Percentiles rank a stretch among this genome's conserved stretches.
These are phyloP conservation scores for Ceratobasidium papillatum DNA, from an alignment of 1,284 basidiomycete genomes.

Conservation along the genomic window DNA sequence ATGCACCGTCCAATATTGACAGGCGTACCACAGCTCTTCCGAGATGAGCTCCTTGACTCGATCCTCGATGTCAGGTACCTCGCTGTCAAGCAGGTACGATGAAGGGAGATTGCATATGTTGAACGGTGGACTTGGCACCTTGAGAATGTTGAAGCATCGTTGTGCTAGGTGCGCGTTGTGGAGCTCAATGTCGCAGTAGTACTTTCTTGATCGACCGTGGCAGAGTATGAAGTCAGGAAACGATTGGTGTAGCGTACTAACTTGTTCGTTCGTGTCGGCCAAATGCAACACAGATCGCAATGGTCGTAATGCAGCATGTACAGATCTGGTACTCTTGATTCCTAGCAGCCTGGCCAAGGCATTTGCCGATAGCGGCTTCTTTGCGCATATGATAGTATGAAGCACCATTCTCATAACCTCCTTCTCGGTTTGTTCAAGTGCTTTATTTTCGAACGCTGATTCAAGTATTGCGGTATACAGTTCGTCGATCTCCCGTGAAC, in stretches of 20 bases:
- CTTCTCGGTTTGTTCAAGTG: neutral
- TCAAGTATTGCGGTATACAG: neutral
- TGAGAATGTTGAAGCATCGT: neutral
- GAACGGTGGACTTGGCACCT: neutral
- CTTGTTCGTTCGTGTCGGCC: neutral
- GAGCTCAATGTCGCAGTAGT: neutral
- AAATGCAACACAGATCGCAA: conserved; percentile 12
- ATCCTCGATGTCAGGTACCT: neutral
- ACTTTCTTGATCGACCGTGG: neutral
- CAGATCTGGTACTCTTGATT: neutral
- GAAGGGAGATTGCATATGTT: conserved; percentile 21
- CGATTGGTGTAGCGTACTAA: neutral
- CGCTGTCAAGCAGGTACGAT: neutral
- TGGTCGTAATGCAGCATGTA: neutral
- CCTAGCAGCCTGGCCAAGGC: neutral
- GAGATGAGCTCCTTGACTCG: neutral
- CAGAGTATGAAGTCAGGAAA: neutral
- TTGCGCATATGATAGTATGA: neutral
- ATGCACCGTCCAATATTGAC: conserved; percentile 7
- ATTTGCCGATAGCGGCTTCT: neutral
- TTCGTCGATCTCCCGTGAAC: neutral
- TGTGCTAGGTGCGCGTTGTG: neutral
- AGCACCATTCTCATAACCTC: neutral
- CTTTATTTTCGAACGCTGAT: neutral
- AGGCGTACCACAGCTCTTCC: neutral